A percentile compares a stretch with the other conserved stretches of the same genome.
Conservation (phyloP, 2,329 filamentous ascomycete species). For the Monosporascus cannonballus region DNA sequence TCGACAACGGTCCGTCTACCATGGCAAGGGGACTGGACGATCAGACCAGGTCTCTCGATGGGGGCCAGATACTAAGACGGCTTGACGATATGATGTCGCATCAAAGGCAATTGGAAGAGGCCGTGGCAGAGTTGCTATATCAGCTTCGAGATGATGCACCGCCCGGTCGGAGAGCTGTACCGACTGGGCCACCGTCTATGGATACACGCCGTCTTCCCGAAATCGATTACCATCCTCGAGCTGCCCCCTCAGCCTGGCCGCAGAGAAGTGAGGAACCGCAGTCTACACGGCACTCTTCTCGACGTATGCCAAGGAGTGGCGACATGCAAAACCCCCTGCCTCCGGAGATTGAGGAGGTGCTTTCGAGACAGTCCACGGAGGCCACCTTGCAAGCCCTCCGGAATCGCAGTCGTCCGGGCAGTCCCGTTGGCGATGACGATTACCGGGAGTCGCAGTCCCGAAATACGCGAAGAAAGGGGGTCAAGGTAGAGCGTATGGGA, state of each 20-base stretch:
- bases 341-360: not conserved
- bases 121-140: not conserved
- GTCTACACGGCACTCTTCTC: not conserved
- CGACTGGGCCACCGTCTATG: not conserved
- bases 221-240: not conserved
- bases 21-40: not conserved
- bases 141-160: not conserved
- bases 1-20: not conserved
- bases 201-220: not conserved
- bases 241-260: not conserved
- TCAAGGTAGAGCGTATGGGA: not conserved
- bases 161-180: not conserved
- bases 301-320: not conserved
- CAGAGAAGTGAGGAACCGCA: not conserved
- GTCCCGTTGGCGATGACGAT: not conserved
- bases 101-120: slow-evolving; percentile 1
- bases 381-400: slow-evolving; percentile 1
- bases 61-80: not conserved
- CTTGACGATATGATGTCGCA: slow-evolving; percentile 2
- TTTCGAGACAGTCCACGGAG: slow-evolving; percentile 1
- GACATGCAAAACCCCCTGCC: not conserved
- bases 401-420: not conserved
- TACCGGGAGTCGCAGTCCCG: not conserved
- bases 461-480: not conserved
- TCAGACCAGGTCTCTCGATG: not conserved